phyloP scores from a whole-genome alignment of 768 basidiomycete genomes.

The Infundibulicybe gibba region DNA sequence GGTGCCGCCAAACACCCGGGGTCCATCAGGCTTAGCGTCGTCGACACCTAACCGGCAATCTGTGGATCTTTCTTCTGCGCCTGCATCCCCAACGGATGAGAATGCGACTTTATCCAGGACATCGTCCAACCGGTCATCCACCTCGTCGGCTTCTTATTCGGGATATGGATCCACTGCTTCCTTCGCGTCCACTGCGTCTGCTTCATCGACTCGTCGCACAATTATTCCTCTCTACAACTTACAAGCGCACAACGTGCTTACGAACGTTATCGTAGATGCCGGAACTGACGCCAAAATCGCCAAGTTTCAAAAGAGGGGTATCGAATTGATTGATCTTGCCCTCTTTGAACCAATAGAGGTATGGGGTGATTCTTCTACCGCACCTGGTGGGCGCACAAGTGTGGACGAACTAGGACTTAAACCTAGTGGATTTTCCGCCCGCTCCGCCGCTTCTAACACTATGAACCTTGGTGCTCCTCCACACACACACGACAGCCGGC shows the following conservation, averaged over 20 bases:
- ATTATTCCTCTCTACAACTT: slow-evolving; percentile 88
- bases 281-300: slow-evolving; percentile 87
- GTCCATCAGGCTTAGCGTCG: slow-evolving; percentile 29
- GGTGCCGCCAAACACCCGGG: slow-evolving; percentile 62
- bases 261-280: slow-evolving; percentile 83
- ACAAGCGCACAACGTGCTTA: slow-evolving; percentile 83
- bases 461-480: no score
- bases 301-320: slow-evolving; percentile 65
- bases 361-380: slow-evolving; percentile 39
- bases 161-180: slow-evolving; percentile 34
- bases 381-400: background rate
- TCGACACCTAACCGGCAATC: slow-evolving; percentile 38
- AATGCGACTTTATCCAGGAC: slow-evolving; percentile 35
- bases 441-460: background rate
- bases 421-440: background rate
- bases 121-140: slow-evolving; percentile 58
- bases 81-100: slow-evolving; percentile 18
- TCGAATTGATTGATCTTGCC: slow-evolving; percentile 77
- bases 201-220: slow-evolving; percentile 55
- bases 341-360: slow-evolving; percentile 81
- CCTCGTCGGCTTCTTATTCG: slow-evolving; percentile 19
- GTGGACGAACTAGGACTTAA: background rate
- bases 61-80: slow-evolving; percentile 31
- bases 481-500: no score
- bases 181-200: slow-evolving; percentile 32